Evolutionary conservation across 305 asterid genomes (phyloP).

Genomic region (Caryopteris hybrid): DNA sequence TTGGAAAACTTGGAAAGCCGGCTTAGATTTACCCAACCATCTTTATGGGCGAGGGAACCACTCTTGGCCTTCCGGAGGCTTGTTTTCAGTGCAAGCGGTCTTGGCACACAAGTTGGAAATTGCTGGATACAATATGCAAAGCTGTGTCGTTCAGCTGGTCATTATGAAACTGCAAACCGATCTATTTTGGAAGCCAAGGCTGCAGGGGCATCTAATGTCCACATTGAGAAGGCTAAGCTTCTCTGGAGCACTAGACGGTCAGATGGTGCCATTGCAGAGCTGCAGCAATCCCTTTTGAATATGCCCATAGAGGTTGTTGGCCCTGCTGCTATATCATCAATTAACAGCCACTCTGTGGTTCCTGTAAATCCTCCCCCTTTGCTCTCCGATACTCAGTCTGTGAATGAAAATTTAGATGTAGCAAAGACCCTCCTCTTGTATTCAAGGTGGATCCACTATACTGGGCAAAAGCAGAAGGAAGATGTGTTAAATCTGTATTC

Average conservation of each 20-base stretch:
- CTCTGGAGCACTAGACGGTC: slow-evolving; percentile 91
- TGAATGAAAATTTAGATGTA: slow-evolving; percentile 56
- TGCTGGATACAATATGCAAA: slow-evolving; percentile 97
- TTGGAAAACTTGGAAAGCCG: slow-evolving; percentile 88
- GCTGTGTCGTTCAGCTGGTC: slow-evolving; percentile 98
- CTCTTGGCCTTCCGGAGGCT: slow-evolving; percentile 92
- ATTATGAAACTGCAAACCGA: slow-evolving; percentile 92
- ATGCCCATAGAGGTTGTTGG: slow-evolving; percentile 87
- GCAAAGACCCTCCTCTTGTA: slow-evolving; percentile 94
- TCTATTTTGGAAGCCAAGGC: slow-evolving; percentile 93
- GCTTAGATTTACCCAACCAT: slow-evolving; percentile 87
- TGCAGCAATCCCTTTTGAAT: slow-evolving; percentile 89
- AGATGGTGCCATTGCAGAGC: slow-evolving; percentile 98
- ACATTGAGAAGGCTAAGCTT: slow-evolving; percentile 98
- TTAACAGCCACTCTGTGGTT: slow-evolving; percentile 79
- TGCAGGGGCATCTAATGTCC: slow-evolving; percentile 79
- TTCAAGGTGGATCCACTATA: slow-evolving; percentile 93
- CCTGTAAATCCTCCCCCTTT: slow-evolving; percentile 74
- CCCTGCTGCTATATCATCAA: slow-evolving; percentile 81
- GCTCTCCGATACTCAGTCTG: slow-evolving; percentile 49
- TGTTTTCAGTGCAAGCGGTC: slow-evolving; percentile 82
- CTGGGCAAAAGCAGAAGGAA: slow-evolving; percentile 97
- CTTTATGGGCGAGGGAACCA: slow-evolving; percentile 99
- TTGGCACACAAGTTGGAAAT: slow-evolving; percentile 69
- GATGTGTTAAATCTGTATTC: slow-evolving; percentile 85